Evolutionary conservation across 148 eudicot species (phyloP).

Genomic region (Rhododendron henanense): DNA sequence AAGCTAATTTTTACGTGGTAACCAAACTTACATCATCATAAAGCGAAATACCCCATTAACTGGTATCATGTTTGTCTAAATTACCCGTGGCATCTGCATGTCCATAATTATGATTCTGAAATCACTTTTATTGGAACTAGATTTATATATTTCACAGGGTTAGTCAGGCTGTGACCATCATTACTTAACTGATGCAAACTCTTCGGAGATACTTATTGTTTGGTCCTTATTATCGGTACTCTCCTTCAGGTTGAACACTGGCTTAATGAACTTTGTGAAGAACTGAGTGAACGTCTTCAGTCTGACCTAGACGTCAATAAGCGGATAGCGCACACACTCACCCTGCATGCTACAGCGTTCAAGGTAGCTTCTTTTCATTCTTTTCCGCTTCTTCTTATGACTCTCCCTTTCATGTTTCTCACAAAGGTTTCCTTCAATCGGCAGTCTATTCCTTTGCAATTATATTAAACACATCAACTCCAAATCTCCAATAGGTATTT

Average conservation of each 20-base stretch:
- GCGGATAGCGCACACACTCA: slow-evolving; percentile 81
- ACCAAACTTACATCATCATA: background rate
- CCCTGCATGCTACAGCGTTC: slow-evolving; percentile 70
- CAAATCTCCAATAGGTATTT: background rate
- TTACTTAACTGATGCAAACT: background rate
- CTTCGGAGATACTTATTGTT: background rate
- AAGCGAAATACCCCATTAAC: background rate
- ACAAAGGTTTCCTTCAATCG: background rate
- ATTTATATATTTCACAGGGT: background rate
- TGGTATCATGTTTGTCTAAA: background rate
- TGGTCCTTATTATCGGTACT: background rate
- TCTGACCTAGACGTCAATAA: slow-evolving; percentile 73
- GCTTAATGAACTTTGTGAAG: slow-evolving; percentile 83
- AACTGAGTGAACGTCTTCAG: slow-evolving; percentile 77
- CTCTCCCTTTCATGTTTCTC: slow-evolving; percentile 2
- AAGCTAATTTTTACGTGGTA: background rate
- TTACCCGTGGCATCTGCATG: background rate
- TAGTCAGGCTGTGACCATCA: background rate
- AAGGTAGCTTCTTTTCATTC: slow-evolving; percentile 35
- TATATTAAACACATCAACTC: background rate
- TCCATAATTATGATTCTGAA: background rate
- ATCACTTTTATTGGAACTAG: background rate
- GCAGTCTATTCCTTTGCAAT: background rate
- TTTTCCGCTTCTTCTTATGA: background rate
- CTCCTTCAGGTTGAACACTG: slow-evolving; percentile 69